Evolutionary conservation across 768 basidiomycete species (phyloP).

Genomic region (Hericium rajendrae): DNA sequence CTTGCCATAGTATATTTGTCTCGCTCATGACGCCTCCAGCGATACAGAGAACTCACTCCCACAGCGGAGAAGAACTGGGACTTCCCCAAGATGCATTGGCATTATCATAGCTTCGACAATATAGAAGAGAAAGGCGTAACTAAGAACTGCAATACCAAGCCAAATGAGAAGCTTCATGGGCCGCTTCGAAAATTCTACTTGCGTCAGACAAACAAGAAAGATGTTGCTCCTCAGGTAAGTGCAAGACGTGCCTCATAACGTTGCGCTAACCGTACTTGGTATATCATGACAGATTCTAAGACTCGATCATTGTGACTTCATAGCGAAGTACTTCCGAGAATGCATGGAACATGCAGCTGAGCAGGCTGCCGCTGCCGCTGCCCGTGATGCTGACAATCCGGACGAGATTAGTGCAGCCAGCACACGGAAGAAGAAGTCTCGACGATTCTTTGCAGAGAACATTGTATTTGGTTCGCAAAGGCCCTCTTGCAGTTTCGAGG

Average conservation of each 20-base stretch:
- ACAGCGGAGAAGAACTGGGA: not conserved
- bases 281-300: not conserved
- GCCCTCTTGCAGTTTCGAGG: too few relatives aligned
- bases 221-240: not conserved
- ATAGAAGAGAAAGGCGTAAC: not conserved
- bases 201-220: not conserved
- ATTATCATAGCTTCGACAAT: not conserved
- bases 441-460: too few relatives aligned
- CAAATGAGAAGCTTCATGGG: slow-evolving; percentile 5
- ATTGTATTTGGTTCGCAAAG: too few relatives aligned
- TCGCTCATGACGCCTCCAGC: not conserved
- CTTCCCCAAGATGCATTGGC: not conserved
- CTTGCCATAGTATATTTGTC: not conserved
- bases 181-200: not conserved
- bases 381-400: not conserved
- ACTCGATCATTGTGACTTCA: not conserved
- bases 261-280: too few relatives aligned
- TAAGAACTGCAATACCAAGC: not conserved
- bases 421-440: too few relatives aligned
- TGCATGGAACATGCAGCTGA: not conserved
- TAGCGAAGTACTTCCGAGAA: not conserved
- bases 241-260: too few relatives aligned
- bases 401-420: too few relatives aligned
- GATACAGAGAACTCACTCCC: not conserved
- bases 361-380: not conserved